Evolutionary conservation across 75 land plant genomes (phyloP).

Genomic region (Picea sitchensis): DNA sequence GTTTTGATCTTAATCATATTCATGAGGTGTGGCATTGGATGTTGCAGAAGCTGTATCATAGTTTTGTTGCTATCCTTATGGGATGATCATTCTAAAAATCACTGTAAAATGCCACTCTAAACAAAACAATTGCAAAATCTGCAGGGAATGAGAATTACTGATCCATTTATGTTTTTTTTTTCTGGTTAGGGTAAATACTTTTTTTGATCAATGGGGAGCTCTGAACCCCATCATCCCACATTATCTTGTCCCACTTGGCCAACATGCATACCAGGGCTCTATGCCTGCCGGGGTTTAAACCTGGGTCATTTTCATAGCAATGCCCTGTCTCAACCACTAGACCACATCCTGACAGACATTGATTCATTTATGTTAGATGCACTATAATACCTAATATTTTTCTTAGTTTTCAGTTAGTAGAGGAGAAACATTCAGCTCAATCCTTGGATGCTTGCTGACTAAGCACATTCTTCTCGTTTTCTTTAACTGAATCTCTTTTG

Average conservation of each 20-base stretch:
- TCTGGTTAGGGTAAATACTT: too few relatives aligned
- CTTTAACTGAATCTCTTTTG: neutral
- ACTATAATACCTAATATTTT: neutral
- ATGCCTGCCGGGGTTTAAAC: too few relatives aligned
- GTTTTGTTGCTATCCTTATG: neutral
- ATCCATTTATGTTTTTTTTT: neutral
- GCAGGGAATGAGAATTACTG: neutral
- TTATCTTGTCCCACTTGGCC: too few relatives aligned
- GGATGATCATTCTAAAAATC: neutral
- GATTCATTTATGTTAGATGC: neutral
- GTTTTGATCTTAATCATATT: neutral
- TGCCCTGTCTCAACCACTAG: too few relatives aligned
- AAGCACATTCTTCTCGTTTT: neutral
- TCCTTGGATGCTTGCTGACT: neutral
- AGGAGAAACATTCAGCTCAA: neutral
- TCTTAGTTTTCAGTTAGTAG: neutral
- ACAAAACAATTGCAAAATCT: neutral
- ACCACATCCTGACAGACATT: too few relatives aligned
- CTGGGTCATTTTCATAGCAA: too few relatives aligned
- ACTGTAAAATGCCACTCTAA: neutral
- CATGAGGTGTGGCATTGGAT: neutral
- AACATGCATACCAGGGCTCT: too few relatives aligned
- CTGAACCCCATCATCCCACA: too few relatives aligned
- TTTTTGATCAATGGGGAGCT: too few relatives aligned
- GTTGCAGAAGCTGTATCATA: neutral